Evolutionary conservation across 108 stramenopile species (phyloP).

Genomic region (Skeletonema potamos): DNA sequence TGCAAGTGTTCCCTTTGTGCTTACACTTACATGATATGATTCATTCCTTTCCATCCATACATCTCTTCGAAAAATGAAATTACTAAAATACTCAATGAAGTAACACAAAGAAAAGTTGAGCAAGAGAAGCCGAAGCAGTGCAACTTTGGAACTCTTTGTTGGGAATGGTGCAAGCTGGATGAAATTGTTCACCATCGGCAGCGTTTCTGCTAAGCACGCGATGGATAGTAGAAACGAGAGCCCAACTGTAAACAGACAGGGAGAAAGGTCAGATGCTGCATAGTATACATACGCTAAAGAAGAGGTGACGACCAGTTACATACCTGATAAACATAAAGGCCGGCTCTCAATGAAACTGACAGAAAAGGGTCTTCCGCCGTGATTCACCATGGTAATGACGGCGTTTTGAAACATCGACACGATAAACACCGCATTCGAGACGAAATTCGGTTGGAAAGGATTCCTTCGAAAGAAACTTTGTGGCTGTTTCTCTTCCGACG

Average conservation of each 20-base stretch:
- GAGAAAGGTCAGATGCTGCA: not conserved
- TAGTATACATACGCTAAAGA: not conserved
- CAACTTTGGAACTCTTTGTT: slow-evolving; percentile 22
- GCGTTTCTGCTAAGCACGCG: slow-evolving; percentile 24
- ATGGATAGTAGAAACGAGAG: slow-evolving; percentile 24
- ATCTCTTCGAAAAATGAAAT: slow-evolving; percentile 23
- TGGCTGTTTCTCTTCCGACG: not conserved
- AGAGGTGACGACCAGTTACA: not conserved
- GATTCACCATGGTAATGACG: slow-evolving; percentile 53
- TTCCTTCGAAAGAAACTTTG: slow-evolving; percentile 39
- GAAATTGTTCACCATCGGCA: slow-evolving; percentile 27
- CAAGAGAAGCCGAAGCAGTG: slow-evolving; percentile 21
- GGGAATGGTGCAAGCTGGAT: slow-evolving; percentile 37
- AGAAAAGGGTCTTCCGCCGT: slow-evolving; percentile 57
- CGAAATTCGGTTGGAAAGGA: slow-evolving; percentile 64
- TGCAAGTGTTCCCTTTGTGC: not conserved
- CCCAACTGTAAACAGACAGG: slow-evolving; percentile 8
- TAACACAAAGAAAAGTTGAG: slow-evolving; percentile 12
- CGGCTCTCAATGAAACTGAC: slow-evolving; percentile 51
- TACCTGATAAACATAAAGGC: slow-evolving; percentile 26
- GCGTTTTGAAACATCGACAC: slow-evolving; percentile 63
- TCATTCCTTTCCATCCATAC: slow-evolving; percentile 25
- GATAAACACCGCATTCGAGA: slow-evolving; percentile 63
- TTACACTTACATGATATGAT: not conserved
- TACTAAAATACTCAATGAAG: slow-evolving; percentile 20